Base-by-base conservation (phyloP, 2,329 filamentous ascomycete genomes). In the Xylaria sp. region DNA sequence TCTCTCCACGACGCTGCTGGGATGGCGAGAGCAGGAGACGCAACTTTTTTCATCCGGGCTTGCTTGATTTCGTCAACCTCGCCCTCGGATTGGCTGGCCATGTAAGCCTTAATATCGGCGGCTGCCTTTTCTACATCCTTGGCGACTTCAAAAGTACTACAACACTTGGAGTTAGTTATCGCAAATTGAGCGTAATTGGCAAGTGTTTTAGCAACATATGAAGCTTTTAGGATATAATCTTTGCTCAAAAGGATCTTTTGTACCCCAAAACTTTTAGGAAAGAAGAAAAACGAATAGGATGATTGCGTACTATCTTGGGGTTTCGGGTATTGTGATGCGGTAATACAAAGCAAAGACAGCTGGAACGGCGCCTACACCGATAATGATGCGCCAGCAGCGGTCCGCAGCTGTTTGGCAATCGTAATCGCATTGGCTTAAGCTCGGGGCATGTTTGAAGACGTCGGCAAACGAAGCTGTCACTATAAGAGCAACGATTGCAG, bases 291-390 rank as follows among this genome's bases (percentile, higher is more conserved):
- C n/a, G 15, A 55, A 5, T 33, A 9, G 4, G 47, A 31, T 11
- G n/a, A 11, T 55, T 39, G 11, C 62, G 39, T 60, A 65, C 62
- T 94, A 95, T 42, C 92, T 87, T 42, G 92, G 92, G 3, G 92
- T 94, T 80, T 96, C 93, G 9, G 92, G 92, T 65, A 96, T 94
- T 25, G 92, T 95, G 59, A 96, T 86, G 69, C 92, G 90, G 80
- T 92, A 96, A 79, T 94, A 95, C n/a, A 96, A 83, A 13, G 92
- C 92, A 65, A 94, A 85, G 73, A 88, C 91, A 2, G 90, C 92
- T 0, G 92, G 92, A 10, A 96, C 81, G 13, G 90, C 92, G 42
- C 92, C 92, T 67, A 94, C 89, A 15, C 92, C 92, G 63, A 96
- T 90, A 65, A 96, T 88, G 55, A 93, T 87, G 71, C 92, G 88